These are phyloP conservation scores for Pythium pyrilobum DNA, from an alignment of 352 stramenopile species.

Conservation along the genomic window DNA sequence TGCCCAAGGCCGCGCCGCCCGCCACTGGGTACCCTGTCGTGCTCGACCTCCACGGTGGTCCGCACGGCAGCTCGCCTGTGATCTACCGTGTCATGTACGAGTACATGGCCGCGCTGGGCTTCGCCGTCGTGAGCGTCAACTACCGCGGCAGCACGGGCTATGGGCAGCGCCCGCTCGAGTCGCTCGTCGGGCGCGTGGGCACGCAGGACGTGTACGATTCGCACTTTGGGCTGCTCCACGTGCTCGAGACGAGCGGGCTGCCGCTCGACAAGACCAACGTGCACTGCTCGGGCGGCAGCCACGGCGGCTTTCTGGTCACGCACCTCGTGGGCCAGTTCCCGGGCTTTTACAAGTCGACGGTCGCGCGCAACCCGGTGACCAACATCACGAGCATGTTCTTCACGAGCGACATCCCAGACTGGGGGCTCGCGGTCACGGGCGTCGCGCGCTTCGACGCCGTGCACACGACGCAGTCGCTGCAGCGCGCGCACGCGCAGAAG, in stretches of 20 bases:
- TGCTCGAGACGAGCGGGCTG: slow-evolving; percentile 56
- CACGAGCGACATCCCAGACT: slow-evolving; percentile 96
- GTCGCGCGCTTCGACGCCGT: slow-evolving; percentile 85
- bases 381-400: slow-evolving; percentile 94
- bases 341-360: slow-evolving; percentile 90
- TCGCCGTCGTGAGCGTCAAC: slow-evolving; percentile 93
- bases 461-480: slow-evolving; percentile 53
- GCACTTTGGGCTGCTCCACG: slow-evolving; percentile 70
- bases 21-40: slow-evolving; percentile 64
- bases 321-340: slow-evolving; percentile 94
- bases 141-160: slow-evolving; percentile 95
- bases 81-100: slow-evolving; percentile 86
- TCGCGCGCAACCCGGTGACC: slow-evolving; percentile 88
- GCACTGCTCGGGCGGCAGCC: slow-evolving; percentile 92
- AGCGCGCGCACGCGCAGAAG: slow-evolving; percentile 16
- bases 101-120: slow-evolving; percentile 86
- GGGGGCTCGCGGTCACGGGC: slow-evolving; percentile 87
- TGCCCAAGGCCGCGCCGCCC: slow-evolving; percentile 37
- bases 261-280: slow-evolving; percentile 74
- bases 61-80: slow-evolving; percentile 84
- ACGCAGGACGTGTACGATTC: slow-evolving; percentile 93
- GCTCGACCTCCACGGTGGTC: slow-evolving; percentile 90
- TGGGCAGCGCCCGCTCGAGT: slow-evolving; percentile 86
- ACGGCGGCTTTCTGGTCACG: slow-evolving; percentile 93
- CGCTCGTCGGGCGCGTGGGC: slow-evolving; percentile 86